Conservation (phyloP, 148 eudicot genomes). For the Vaccinium darrowii region DNA sequence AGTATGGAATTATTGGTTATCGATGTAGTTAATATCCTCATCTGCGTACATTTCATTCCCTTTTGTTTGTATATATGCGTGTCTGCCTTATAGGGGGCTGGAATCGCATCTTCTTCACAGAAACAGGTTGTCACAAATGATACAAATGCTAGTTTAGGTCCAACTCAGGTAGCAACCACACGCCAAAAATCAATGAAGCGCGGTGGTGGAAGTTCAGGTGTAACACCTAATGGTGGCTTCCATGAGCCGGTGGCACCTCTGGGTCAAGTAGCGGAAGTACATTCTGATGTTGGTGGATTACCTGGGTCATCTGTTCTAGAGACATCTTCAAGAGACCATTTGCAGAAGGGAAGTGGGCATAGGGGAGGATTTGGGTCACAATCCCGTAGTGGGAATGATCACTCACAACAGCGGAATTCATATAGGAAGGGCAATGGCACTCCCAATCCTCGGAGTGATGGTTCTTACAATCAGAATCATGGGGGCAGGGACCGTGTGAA, state of each 20-base stretch:
- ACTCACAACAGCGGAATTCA: constrained; percentile 49
- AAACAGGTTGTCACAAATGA: constrained; percentile 36
- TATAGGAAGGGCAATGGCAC: constrained; percentile 57
- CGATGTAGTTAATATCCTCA: not conserved
- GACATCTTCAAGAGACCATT: constrained; percentile 43
- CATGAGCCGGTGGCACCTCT: constrained; percentile 34
- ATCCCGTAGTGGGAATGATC: constrained; percentile 47
- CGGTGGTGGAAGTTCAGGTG: constrained; percentile 46
- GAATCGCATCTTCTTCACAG: constrained; percentile 32
- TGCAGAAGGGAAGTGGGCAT: constrained; percentile 46
- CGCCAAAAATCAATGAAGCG: constrained; percentile 68
- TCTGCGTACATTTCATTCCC: not conserved
- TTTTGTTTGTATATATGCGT: constrained; percentile 5
- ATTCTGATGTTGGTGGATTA: constrained; percentile 35
- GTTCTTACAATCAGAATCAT: constrained; percentile 52
- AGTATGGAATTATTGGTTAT: not conserved
- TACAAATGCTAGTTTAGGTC: constrained; percentile 32
- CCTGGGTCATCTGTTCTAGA: constrained; percentile 42
- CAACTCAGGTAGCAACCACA: constrained; percentile 40
- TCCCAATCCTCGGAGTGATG: constrained; percentile 64
- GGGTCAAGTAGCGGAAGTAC: constrained; percentile 36
- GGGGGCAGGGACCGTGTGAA: constrained; percentile 66
- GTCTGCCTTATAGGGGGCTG: constrained; percentile 43
- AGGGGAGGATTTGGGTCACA: constrained; percentile 42
- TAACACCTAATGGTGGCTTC: constrained; percentile 57